Base-by-base conservation (phyloP, 129 eudicot species). In the Dittrichia graveolens region DNA sequence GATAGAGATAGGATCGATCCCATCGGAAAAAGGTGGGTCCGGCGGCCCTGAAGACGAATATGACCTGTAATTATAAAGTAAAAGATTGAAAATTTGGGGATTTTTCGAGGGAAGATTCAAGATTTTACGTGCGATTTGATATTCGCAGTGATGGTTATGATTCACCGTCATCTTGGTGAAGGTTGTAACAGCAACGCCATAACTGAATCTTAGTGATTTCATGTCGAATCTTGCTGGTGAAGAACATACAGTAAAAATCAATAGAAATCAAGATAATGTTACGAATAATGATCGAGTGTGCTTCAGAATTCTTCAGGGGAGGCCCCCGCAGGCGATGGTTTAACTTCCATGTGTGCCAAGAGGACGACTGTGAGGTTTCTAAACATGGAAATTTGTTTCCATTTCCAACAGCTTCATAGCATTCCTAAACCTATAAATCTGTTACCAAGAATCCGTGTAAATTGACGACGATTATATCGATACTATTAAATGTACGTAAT, bases 11-110 rank as follows among this genome's bases (percentile, higher is more conserved):
- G 91, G 50, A 24, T 74, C 67, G 0, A 66, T 42, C 18, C 38
- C 59, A 49, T 37, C 37, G 31, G 75, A 45, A 49, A 10, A 52
- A 8, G 76, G 57, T 39, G 83, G 19, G 13, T 54, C 74, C 40
- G 43, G 45, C 57, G 78, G 43, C 2, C 31, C 12, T 2, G 71
- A 71, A 52, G 81, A 71, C 11, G 96, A 85, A 72, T 68, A 83
- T 2, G 78, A 54, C 45, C 84, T 78, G 47, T 18, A 35, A 31
- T 14, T 24, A 42, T 8, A 45, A 16, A 8, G 13, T 3, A 62
- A 12, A 12, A 62, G 64, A 52, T 54, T 39, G 52, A 9, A 45
- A n/a, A 52, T 50, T 39, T 49, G 39, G 69, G 56, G 13, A 61
- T 60, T 10, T 61, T 49, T 34, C 14, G 48, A 38, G 5, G 41